Evolutionary conservation across 2,329 filamentous ascomycete genomes (phyloP).

Genomic region (Thermoascus crustaceus): DNA sequence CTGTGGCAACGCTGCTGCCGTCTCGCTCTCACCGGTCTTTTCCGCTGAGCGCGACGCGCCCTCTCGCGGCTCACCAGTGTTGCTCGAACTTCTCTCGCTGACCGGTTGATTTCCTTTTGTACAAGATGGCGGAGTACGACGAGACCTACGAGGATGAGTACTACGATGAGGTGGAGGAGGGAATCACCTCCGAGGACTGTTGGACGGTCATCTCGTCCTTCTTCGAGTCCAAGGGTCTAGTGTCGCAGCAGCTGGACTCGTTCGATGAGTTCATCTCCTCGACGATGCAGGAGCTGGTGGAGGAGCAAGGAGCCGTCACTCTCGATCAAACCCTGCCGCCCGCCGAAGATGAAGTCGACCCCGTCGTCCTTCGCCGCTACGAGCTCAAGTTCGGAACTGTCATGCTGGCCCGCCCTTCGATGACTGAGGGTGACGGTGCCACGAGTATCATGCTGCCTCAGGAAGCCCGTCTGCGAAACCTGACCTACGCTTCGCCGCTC

Average conservation of each 20-base stretch:
- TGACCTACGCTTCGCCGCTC: slow-evolving; percentile 88
- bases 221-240: slow-evolving; percentile 91
- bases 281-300: slow-evolving; percentile 88
- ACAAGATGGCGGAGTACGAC: slow-evolving; percentile 49
- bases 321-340: slow-evolving; percentile 85
- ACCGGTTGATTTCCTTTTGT: slow-evolving; percentile 6
- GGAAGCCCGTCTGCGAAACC: slow-evolving; percentile 88
- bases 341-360: slow-evolving; percentile 60
- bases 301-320: slow-evolving; percentile 85
- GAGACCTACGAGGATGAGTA: slow-evolving; percentile 62
- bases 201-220: slow-evolving; percentile 97
- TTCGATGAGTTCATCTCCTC: slow-evolving; percentile 95
- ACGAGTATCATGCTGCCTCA: slow-evolving; percentile 82
- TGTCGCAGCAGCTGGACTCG: slow-evolving; percentile 95
- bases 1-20: slow-evolving; percentile 6
- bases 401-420: slow-evolving; percentile 78
- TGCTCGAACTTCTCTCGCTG: not conserved
- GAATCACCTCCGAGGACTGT: slow-evolving; percentile 92
- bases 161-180: slow-evolving; percentile 59
- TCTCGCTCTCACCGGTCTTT: slow-evolving; percentile 12
- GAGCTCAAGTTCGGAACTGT: slow-evolving; percentile 91
- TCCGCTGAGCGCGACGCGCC: slow-evolving; percentile 19
- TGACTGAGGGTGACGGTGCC: slow-evolving; percentile 86
- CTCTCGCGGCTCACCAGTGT: slow-evolving; percentile 14
- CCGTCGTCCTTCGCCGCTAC: slow-evolving; percentile 80